Evolutionary conservation across 2,329 filamentous ascomycete species (phyloP), one percentile per base, ranked within the genome.

Genomic region (Talaromyces atroroseus): DNA sequence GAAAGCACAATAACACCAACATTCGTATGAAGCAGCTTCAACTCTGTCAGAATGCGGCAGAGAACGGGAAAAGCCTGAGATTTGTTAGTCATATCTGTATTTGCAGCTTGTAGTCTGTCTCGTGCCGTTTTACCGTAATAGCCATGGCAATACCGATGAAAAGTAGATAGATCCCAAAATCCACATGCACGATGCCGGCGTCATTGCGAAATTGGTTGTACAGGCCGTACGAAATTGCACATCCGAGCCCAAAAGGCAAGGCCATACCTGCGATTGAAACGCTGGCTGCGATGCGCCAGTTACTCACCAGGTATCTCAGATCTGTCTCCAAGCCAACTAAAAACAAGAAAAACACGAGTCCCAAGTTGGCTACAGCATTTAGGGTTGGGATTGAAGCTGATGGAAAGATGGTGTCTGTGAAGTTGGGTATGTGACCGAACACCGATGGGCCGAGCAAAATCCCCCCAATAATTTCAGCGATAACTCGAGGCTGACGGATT

Each of bases 111-210:
- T 7, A 18, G 18, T 7, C 3, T n/a, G 10, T 20, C n/a, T 11
- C 40, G 18, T 3, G 20, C 23, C 2, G 18, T 65, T 76, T 63
- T 69, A 83, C 90, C 1, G 92, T 96, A 64, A 97, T 97, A 26
- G 91, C 89, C 72, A 96, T 86, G 0, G 92, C 92, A 53, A 95
- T 92, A 71, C 92, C 92, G 61, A 96, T 89, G 68, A 97, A 97
- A 23, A 91, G 78, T 71, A 85, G 78, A 62, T 82, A 88, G 1
- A 83, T 80, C 2, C 80, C 79, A 66, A 87, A 87, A 16, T 74
- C 71, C 50, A 88, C 83, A 0, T 75, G 76, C n/a, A 81, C 78
- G 8, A 78, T 79, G 4, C 76, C 79, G 0, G 76, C 67, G 52
- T 86, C 84, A 59, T 76, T 63, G 5, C 77, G 77, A 65, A 95